These are phyloP conservation scores for Nakaseomyces bracarensis DNA, from an alignment of 1,139 yeast genomes.

Conservation along the genomic window DNA sequence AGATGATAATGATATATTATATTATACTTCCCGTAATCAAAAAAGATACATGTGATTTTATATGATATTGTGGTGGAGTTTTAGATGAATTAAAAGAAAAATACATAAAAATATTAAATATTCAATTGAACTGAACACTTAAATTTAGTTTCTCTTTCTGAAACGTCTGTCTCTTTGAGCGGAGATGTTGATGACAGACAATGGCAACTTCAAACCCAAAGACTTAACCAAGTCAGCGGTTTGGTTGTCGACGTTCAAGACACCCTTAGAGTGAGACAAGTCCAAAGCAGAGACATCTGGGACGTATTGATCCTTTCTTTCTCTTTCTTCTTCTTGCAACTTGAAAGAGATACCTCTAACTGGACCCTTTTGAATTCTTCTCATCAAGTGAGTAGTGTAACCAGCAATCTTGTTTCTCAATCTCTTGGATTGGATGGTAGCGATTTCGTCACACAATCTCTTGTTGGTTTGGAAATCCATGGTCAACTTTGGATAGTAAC, in stretches of 20 bases:
- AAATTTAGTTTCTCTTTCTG: slow-evolving; percentile 80
- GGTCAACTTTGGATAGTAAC: slow-evolving; percentile 99
- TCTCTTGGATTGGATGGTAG: slow-evolving; percentile 99
- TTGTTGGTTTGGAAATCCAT: slow-evolving; percentile 99
- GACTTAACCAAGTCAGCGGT: slow-evolving; percentile 94
- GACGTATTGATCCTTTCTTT: slow-evolving; percentile 99
- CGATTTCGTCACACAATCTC: slow-evolving; percentile 97
- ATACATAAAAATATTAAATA: slow-evolving; percentile 12
- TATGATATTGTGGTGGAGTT: slow-evolving; percentile 6
- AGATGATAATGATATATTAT: slow-evolving; percentile 8
- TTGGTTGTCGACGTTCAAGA: slow-evolving; percentile 95
- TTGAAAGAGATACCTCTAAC: slow-evolving; percentile 99
- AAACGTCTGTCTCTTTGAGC: slow-evolving; percentile 92
- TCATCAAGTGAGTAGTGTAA: slow-evolving; percentile 99
- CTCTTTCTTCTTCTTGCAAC: slow-evolving; percentile 99
- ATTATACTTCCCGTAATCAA: slow-evolving; percentile 8
- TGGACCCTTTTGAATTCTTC: slow-evolving; percentile 99
- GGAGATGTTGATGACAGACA: slow-evolving; percentile 85
- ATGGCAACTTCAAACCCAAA: slow-evolving; percentile 93
- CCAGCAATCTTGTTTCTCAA: slow-evolving; percentile 99
- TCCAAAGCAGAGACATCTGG: slow-evolving; percentile 99
- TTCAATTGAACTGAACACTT: slow-evolving; percentile 2
- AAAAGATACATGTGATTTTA: slow-evolving; percentile 5
- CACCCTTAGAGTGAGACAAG: slow-evolving; percentile 92
- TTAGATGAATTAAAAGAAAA: slow-evolving; percentile 13